phyloP scores from a whole-genome alignment of 2,329 filamentous ascomycete genomes.

The Xylariales sp. region DNA sequence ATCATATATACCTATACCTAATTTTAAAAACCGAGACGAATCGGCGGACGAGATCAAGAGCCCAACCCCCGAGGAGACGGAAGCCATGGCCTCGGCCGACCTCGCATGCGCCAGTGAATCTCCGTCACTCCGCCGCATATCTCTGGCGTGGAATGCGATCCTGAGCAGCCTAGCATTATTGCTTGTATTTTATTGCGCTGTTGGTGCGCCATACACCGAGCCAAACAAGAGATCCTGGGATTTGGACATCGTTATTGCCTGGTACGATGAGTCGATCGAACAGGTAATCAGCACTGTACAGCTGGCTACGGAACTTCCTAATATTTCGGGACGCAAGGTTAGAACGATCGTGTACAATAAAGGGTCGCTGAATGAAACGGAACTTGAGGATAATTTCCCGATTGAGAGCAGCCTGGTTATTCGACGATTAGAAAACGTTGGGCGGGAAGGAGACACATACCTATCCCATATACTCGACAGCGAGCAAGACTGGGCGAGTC shows the following conservation, averaged over 20 bases:
- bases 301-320: slow-evolving; percentile 34
- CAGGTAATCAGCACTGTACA: slow-evolving; percentile 36
- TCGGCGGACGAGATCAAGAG: slow-evolving; percentile 25
- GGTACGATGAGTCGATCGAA: slow-evolving; percentile 40
- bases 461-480: slow-evolving; percentile 34
- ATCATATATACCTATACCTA: slow-evolving; percentile 30
- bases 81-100: slow-evolving; percentile 28
- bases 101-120: slow-evolving; percentile 4
- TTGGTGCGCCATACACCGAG: slow-evolving; percentile 24
- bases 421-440: slow-evolving; percentile 37
- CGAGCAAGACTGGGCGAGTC: slow-evolving; percentile 38
- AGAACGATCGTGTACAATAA: slow-evolving; percentile 41
- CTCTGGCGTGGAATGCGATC: slow-evolving; percentile 31
- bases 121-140: slow-evolving; percentile 25
- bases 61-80: slow-evolving; percentile 29
- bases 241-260: slow-evolving; percentile 40
- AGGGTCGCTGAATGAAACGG: slow-evolving; percentile 36
- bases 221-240: slow-evolving; percentile 33
- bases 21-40: slow-evolving; percentile 25
- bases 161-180: slow-evolving; percentile 29
- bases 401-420: slow-evolving; percentile 32
- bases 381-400: slow-evolving; percentile 32
- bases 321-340: slow-evolving; percentile 33
- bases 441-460: slow-evolving; percentile 40
- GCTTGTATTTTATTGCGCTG: slow-evolving; percentile 27